Evolutionary conservation across 73 alveolate genomes (phyloP).

Genomic region (Paramecium octaurelia): DNA sequence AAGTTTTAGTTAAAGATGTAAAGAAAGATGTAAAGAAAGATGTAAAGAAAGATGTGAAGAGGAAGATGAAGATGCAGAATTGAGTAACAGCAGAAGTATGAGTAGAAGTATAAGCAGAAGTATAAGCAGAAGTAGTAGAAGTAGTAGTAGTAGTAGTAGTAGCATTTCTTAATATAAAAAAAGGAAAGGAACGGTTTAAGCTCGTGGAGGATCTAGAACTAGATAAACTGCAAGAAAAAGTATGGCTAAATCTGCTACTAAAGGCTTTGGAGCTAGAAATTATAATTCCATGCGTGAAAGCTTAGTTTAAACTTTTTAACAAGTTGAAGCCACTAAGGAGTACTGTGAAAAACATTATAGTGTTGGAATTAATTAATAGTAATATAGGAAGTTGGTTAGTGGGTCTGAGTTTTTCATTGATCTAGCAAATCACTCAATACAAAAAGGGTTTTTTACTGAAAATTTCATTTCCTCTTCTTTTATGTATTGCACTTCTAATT

Average conservation of each 20-base stretch:
- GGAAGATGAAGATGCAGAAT: not conserved
- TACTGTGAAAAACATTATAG: slow-evolving; percentile 88
- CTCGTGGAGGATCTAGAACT: not conserved
- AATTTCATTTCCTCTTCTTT: slow-evolving; percentile 73
- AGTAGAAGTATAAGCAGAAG: not conserved
- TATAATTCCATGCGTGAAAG: not conserved
- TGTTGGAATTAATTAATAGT: not conserved
- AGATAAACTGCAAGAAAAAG: not conserved
- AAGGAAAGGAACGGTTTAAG: too few species aligned
- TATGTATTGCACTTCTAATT: slow-evolving; percentile 65
- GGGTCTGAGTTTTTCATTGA: slow-evolving; percentile 74
- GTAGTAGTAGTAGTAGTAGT: not conserved
- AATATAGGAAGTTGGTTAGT: not conserved
- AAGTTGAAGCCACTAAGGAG: slow-evolving; percentile 82
- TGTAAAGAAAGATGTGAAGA: too few species aligned
- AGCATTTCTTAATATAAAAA: not conserved
- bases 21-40: too few species aligned
- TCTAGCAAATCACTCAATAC: slow-evolving; percentile 76
- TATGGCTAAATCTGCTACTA: not conserved
- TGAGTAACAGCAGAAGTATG: not conserved
- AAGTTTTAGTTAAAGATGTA: too few species aligned
- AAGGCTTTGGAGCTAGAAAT: not conserved
- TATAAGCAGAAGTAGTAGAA: not conserved
- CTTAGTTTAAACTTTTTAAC: slow-evolving; percentile 52
- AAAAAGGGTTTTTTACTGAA: slow-evolving; percentile 41